These are phyloP conservation scores for Aspergillus saccharolyticus DNA, from an alignment of 495 filamentous ascomycete species.

Conservation along the genomic window DNA sequence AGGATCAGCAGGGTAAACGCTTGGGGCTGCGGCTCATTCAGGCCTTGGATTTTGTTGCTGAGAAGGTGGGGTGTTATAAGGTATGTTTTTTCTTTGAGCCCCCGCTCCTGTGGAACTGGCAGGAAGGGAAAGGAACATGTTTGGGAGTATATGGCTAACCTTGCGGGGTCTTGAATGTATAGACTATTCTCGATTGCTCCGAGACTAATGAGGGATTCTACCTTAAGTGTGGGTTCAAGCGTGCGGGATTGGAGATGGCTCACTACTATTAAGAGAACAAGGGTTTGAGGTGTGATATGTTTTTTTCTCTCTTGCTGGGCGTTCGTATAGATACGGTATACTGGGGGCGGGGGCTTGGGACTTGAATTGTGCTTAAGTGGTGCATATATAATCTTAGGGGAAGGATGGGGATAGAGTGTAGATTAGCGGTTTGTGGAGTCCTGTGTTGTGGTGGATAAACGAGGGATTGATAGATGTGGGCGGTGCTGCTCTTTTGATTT, in stretches of 20 bases:
- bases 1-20: constrained; percentile 95
- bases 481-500: no score
- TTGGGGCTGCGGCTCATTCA: constrained; percentile 89
- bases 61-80: constrained; percentile 88
- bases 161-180: no score
- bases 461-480: no score
- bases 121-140: no score
- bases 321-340: constrained; percentile 1
- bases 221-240: constrained; percentile 93
- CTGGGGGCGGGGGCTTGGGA: neutral
- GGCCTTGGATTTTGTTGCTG: constrained; percentile 82
- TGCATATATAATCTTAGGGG: neutral
- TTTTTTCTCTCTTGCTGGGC: neutral
- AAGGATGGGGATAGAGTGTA: no score
- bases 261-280: constrained; percentile 77
- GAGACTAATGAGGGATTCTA: constrained; percentile 96
- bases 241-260: constrained; percentile 94
- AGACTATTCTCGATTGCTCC: constrained; percentile 71
- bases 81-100: no score
- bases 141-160: constrained; percentile 10
- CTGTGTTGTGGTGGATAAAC: no score
- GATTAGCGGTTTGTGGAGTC: no score
- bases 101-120: no score
- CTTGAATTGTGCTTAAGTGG: neutral
- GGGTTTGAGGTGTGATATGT: neutral